Evolutionary conservation across 331 rosid species (phyloP).

Genomic region (Phaseolus coccineus): DNA sequence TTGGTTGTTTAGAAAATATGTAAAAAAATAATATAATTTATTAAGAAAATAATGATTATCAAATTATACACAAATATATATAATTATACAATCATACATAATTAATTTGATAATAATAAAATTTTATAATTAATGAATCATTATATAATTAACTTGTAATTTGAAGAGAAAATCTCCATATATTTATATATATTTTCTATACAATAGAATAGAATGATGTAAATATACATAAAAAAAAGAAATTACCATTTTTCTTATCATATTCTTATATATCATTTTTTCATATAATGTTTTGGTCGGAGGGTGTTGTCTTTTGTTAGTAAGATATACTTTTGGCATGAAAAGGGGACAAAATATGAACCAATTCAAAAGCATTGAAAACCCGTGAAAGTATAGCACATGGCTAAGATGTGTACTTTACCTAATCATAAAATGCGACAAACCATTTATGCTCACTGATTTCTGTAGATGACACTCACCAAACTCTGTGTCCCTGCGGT

Average conservation of each 20-base stretch:
- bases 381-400: slow-evolving; percentile 16
- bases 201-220: no score
- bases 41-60: no score
- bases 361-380: background rate
- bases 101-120: no score
- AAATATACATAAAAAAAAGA: no score
- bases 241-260: no score
- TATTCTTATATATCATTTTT: no score
- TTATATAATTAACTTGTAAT: no score
- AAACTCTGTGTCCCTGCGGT: background rate
- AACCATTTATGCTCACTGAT: background rate
- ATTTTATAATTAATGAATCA: no score
- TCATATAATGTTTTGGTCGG: background rate
- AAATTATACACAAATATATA: no score
- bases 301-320: background rate
- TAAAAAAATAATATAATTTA: background rate
- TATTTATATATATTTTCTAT: no score
- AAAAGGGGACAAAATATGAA: slow-evolving; percentile 2
- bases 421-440: slow-evolving; percentile 19
- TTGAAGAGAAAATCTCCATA: no score
- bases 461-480: background rate
- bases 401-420: slow-evolving; percentile 10
- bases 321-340: background rate
- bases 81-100: no score
- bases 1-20: background rate